Conservation (phyloP, 2,329 filamentous ascomycete genomes). For the Ascochyta rabiei region DNA sequence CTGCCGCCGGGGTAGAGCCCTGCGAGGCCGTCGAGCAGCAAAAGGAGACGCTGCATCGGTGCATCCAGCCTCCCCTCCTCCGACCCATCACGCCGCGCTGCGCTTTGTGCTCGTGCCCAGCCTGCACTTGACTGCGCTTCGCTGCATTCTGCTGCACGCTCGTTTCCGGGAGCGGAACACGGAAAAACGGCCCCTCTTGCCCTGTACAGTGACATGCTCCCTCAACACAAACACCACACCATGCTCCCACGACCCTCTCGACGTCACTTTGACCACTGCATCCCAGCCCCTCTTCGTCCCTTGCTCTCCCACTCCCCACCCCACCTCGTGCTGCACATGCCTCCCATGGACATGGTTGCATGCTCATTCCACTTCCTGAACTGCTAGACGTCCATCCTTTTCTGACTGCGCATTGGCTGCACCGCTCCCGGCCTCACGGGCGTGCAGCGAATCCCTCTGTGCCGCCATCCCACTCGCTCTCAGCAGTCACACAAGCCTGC, state of each 20-base stretch:
- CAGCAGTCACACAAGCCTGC: conserved; percentile 16
- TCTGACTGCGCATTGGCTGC: too few relatives aligned
- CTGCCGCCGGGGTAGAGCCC: background rate
- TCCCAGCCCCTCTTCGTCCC: background rate
- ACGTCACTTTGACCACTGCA: conserved; percentile 9
- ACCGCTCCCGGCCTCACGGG: too few relatives aligned
- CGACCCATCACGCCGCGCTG: background rate
- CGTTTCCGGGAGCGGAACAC: conserved; percentile 3
- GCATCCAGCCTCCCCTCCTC: conserved; percentile 19
- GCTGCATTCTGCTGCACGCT: conserved; percentile 4
- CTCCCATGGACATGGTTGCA: too few relatives aligned
- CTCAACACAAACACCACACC: conserved; percentile 6
- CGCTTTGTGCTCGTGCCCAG: background rate
- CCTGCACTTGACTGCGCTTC: background rate
- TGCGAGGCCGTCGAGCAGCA: background rate
- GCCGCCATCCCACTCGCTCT: conserved; percentile 8
- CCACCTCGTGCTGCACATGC: background rate
- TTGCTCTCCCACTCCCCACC: background rate
- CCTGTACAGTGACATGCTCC: background rate
- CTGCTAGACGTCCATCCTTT: too few relatives aligned
- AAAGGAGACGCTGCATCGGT: conserved; percentile 19
- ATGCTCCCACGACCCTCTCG: background rate
- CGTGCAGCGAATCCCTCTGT: background rate
- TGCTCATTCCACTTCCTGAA: too few relatives aligned
- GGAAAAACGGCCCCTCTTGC: conserved; percentile 3